Evolutionary conservation across 2,329 filamentous ascomycete species (phyloP), one percentile per base, ranked within the genome.

Genomic region (Lecanoromycetidae sp.): DNA sequence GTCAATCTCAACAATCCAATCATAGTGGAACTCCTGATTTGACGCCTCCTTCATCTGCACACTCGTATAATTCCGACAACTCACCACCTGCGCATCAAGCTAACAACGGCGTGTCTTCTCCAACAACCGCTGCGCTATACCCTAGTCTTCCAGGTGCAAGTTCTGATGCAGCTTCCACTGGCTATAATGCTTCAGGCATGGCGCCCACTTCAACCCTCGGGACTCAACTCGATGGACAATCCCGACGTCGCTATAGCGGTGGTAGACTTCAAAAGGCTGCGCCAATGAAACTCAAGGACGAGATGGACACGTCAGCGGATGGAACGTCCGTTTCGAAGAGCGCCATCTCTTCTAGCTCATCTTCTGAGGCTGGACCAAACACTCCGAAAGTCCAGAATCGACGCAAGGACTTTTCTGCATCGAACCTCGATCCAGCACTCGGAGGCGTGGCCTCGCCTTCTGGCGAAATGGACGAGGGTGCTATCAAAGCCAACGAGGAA

Each of bases 21-120:
- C 65, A 67, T 48, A 59, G 66, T 43, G 71, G 75, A 44, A 81
- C 78, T 32, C 77, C 78, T 2, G 77, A 76, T 12, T 62, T 82
- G 51, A 80, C 77, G 0, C 78, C 77, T 17, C 75, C 76, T 1
- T 76, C 73, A 4, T 79, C 75, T 49, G 75, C 51, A 74, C 77
- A 15, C 69, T 79, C 52, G 79, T 79, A 81, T 60, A 75, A 70
- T 38, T 79, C 77, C 4, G 72, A 74, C 53, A 76, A 79, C 52
- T 80, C 77, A 3, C 76, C 76, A 5, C 67, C 71, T 55, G 75
- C 74, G 29, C 65, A 71, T 45, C 69, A 74, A 46, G 69, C 71
- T 32, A 61, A 63, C 44, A 68, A 71, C 50, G 71, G 67, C 49
- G 67, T 76, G 38, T 70, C 71, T 8, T 72, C 73, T 0, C 68